A percentile compares a stretch with the other conserved stretches of the same genome.
phyloP scores from a whole-genome alignment of 495 filamentous ascomycete genomes.

The Talaromyces ruber region DNA sequence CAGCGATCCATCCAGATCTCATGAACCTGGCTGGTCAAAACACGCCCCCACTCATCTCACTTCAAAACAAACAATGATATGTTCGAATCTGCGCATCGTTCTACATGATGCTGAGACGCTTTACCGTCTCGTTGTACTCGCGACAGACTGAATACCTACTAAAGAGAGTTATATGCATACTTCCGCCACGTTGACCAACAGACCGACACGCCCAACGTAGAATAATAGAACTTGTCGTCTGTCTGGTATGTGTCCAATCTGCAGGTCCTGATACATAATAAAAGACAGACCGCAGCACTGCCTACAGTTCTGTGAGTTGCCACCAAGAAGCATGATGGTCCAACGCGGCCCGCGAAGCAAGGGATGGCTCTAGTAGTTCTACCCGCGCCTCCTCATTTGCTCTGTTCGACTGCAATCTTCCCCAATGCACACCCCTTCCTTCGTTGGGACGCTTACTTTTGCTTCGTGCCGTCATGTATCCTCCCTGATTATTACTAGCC shows the following conservation, averaged over 20 bases:
- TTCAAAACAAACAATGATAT: not conserved
- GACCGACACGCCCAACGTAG: not conserved
- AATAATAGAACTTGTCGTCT: not conserved
- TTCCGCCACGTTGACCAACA: not conserved
- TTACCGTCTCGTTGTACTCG: not conserved
- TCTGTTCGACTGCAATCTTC: not conserved
- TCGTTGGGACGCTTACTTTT: not conserved
- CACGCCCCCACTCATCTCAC: not conserved
- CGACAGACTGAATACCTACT: not conserved
- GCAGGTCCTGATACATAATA: not conserved
- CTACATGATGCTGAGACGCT: not conserved
- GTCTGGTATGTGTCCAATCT: conserved; percentile 1
- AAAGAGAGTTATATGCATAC: not conserved
- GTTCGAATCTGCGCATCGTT: not conserved
- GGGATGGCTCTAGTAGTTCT: conserved; percentile 6
- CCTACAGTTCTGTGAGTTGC: not conserved
- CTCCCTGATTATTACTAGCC: not conserved
- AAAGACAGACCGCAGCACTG: not conserved
- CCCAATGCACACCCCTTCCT: conserved; percentile 2
- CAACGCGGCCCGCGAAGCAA: conserved; percentile 3
- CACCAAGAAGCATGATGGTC: conserved; percentile 4
- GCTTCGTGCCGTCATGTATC: not conserved
- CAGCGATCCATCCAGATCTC: not conserved
- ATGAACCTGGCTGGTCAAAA: not conserved
- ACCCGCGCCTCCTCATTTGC: not conserved